Evolutionary conservation across 352 stramenopile species (phyloP), one percentile per base, ranked within the genome.

Genomic region (Pythium volutum): DNA sequence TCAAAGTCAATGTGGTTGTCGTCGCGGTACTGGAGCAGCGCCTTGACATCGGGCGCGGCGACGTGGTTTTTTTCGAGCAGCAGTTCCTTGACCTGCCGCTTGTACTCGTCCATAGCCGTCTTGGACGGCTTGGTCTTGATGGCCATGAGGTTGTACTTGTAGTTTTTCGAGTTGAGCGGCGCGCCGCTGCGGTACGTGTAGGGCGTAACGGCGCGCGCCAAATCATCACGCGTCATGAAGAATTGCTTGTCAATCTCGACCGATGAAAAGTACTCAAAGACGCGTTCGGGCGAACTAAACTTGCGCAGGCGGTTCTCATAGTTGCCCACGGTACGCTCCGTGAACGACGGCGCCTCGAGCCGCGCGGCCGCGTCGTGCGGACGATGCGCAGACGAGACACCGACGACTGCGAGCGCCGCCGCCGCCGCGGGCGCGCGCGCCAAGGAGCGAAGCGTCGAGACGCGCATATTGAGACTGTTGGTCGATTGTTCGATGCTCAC

Each of bases 221-320:
- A 67, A 69, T 96, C 88, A 12, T 77, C 73, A 27, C 78, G 78
- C 31, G 85, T 95, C 88, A 96, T 96, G 63, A 76, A 94, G 55
- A 71, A 88, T 42, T 95, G 71, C 52, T 79, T 74, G 50, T 94
- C 78, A 64, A 95, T 73, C 67, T 91, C 74, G 3, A 96, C 82
- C 53, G 79, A 91, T 18, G 88, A 91, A 59, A 96, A 96, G 68
- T 96, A 96, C 77, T 93, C 84, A 58, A 96, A 96, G 11, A 96
- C 84, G 57, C 87, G 87, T 74, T 95, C 86, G 23, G 88, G 88
- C 11, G 79, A 77, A 59, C 77, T 90, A 71, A 93, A 92, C 63
- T 81, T 84, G 61, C 88, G 88, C 53, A 96, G 55, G 1, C 88
- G 84, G 73, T 96, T 96, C 75, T 96, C 88, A 69, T 96, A 96